Evolutionary conservation across 202 grass and related monocot species (phyloP), one percentile per base, ranked within the genome.

Genomic region (Setaria viridis): DNA sequence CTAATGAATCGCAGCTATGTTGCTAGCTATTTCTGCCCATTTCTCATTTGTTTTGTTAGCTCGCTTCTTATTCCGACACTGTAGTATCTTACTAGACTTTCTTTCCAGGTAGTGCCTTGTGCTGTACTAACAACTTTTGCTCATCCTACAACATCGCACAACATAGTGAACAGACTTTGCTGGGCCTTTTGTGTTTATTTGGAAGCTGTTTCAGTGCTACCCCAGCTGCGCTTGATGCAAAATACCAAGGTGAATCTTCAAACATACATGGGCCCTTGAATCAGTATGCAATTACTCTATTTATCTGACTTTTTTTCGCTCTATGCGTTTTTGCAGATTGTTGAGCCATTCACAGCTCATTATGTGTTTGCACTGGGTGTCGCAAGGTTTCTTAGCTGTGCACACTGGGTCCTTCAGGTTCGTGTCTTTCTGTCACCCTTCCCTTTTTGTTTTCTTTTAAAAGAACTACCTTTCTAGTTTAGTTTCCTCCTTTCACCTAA

Each of bases 111-210:
- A 41, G 45, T 97, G 68, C 97, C 97, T 72, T 99, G 97, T 91
- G 85, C 58, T 59, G 84, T 80, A 4, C 80, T 99, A 37, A 88
- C 97, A 0, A 58, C 94, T 63, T 20, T 94, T 32, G 19, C 92
- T 75, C 97, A 99, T 90, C 97, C 97, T 80, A 91, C 97, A 19
- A 99, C 97, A 54, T 93, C 97, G 3, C 97, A 99, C 81, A 91
- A 94, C 85, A 84, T 96, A 69, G 69, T 99, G 42, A 99, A 99
- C 83, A 86, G 94, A 72, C 91, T 97, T 75, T 90, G 79, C 76
- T 99, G 97, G 97, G 97, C 97, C n/a, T 99, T 99, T 75, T 94
- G 94, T 85, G 97, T 99, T 93, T 99, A 97, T 85, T 80, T 99
- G 79, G 97, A 99, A 93, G 94, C 97, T 62, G 90, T 94, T 93